A percentile compares a stretch with the other conserved stretches of the same genome.
Conservation (phyloP, 352 stramenopile species). For the Phytopythium vexans region DNA sequence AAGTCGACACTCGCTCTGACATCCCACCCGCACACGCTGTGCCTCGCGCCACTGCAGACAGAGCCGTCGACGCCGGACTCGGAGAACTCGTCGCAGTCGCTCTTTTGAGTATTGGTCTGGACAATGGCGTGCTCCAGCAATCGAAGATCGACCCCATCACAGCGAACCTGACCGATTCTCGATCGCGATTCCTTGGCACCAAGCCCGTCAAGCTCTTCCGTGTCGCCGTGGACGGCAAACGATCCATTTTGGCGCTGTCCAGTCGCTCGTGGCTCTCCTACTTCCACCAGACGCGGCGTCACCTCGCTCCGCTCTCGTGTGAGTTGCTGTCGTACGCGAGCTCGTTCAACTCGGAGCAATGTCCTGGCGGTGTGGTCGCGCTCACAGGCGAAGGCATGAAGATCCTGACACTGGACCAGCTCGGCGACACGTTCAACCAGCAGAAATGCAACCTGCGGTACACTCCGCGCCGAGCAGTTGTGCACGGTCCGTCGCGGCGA, state of each 20-base stretch:
- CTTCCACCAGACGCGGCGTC: constrained; percentile 87
- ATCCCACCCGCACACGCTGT: constrained; percentile 82
- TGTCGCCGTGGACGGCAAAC: constrained; percentile 85
- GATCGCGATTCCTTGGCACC: constrained; percentile 93
- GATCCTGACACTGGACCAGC: constrained; percentile 96
- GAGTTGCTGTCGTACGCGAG: constrained; percentile 93
- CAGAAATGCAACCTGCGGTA: constrained; percentile 95
- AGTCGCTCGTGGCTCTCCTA: constrained; percentile 96
- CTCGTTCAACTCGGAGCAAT: constrained; percentile 96
- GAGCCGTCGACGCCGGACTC: constrained; percentile 58
- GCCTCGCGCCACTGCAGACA: constrained; percentile 74
- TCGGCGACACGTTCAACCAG: constrained; percentile 97
- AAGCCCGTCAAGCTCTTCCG: constrained; percentile 95
- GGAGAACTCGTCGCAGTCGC: constrained; percentile 49
- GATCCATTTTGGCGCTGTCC: constrained; percentile 94
- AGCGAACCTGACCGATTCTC: constrained; percentile 78
- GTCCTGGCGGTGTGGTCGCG: constrained; percentile 96
- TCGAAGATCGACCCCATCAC: constrained; percentile 88
- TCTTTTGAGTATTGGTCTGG: constrained; percentile 90
- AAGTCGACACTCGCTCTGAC: constrained; percentile 82
- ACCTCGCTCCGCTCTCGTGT: constrained; percentile 95
- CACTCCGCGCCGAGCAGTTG: constrained; percentile 95
- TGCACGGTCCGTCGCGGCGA: constrained; percentile 84
- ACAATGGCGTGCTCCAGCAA: constrained; percentile 96
- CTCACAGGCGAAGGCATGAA: constrained; percentile 95